A percentile compares a stretch with the other conserved stretches of the same genome.
Evolutionary conservation across 1,139 yeast species (phyloP).

Genomic region (Sugiyamaella castrensis): DNA sequence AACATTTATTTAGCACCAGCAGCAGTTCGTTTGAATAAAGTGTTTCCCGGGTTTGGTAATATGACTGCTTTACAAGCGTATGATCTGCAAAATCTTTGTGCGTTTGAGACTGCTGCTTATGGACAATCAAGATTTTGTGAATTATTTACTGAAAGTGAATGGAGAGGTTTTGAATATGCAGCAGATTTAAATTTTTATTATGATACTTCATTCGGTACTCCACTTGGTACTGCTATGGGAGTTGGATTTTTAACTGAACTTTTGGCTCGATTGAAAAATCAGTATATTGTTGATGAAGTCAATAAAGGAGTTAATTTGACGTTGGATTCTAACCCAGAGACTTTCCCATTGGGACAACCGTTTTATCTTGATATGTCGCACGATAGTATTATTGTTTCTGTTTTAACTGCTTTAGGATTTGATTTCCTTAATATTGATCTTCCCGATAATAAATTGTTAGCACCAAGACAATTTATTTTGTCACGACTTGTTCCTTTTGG

Average conservation of each 20-base stretch:
- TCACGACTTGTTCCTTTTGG: conserved; percentile 46
- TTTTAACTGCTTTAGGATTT: conserved; percentile 42
- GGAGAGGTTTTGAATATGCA: conserved; percentile 48
- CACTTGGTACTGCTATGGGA: conserved; percentile 42
- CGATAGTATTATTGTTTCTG: conserved; percentile 41
- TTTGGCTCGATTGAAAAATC: conserved; percentile 36
- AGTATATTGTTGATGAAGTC: conserved; percentile 27
- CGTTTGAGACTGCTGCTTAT: conserved; percentile 49
- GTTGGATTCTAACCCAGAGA: conserved; percentile 29
- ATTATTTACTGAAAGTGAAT: conserved; percentile 49
- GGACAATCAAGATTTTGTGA: conserved; percentile 50
- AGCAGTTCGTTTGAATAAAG: conserved; percentile 41
- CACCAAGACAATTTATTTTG: conserved; percentile 42
- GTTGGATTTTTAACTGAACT: conserved; percentile 44
- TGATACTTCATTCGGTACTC: conserved; percentile 40
- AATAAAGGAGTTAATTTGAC: conserved; percentile 41
- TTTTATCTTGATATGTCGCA: conserved; percentile 46
- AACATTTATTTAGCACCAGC: conserved; percentile 42
- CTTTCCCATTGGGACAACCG: conserved; percentile 43
- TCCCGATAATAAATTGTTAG: conserved; percentile 37
- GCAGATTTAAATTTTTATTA: conserved; percentile 45
- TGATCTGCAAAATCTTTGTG: conserved; percentile 46
- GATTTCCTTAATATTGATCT: conserved; percentile 38
- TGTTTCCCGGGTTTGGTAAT: conserved; percentile 43
- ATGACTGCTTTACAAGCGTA: conserved; percentile 42